Base-by-base conservation (phyloP, 2,329 filamentous ascomycete species). In the Colletotrichum paranaense region DNA sequence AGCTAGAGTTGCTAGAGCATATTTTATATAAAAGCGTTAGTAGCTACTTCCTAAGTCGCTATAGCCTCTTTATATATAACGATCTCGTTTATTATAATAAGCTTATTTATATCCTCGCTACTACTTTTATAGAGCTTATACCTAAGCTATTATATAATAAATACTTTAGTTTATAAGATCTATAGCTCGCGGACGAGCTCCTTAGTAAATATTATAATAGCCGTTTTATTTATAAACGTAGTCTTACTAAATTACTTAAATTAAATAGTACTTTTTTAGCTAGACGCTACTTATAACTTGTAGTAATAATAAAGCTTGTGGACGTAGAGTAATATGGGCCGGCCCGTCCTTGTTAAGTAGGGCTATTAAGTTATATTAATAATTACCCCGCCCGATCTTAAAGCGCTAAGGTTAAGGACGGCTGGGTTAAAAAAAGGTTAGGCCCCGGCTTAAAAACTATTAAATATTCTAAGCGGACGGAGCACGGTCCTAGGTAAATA, bases 161-260 rank as follows among this genome's bases (percentile, higher is more conserved):
- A 74, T 7, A 56, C 53, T 11, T 49, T 59, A 3, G 58, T 75
- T 57, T 75, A 7, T 5, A 38, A 72, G 7, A 75, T 30, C 68
- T 55, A 75, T 1, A 75, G 49, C 14, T 71, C 56, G 14, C 35
- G n/a, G 42, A 75, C 24, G n/a, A 75, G 53, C 63, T 68, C 26
- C 8, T 57, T 6, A 1, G 68, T 6, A 32, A 74, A 70, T 35
- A 55, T 22, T 1, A 30, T 14, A 2, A 62, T n/a, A 9, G 67
- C 35, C 5, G 46, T 26, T 52, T 38, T 16, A 24, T 32, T 35
- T 26, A 6, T 7, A 24, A 68, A 60, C 2, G 57, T 16, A 14
- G 5, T 16, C 22, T 49, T 11, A 12, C 32, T 52, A 2, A 68
- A 42, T 11, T 28, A 11, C 4, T 22, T 16, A 16, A 68, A 68